phyloP scores from a whole-genome alignment of 148 eudicot species.

The Selenicereus undatus region DNA sequence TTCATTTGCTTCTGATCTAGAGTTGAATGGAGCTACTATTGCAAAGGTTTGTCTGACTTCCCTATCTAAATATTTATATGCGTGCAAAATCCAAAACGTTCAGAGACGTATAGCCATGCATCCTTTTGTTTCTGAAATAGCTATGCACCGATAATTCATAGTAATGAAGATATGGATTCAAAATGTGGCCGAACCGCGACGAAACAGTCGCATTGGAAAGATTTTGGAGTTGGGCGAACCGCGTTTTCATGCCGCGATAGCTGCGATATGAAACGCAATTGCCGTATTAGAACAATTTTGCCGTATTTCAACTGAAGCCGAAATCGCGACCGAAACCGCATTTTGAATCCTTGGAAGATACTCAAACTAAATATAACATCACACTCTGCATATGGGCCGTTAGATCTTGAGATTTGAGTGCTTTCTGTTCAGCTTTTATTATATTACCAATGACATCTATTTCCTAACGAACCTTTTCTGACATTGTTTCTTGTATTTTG shows the following conservation, averaged over 20 bases:
- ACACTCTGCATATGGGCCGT: background rate
- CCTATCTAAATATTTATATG: background rate
- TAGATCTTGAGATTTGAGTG: background rate
- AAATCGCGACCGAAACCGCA: too few species aligned
- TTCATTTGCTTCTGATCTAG: slow-evolving; percentile 39
- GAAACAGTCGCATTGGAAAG: too few species aligned
- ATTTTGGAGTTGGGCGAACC: too few species aligned
- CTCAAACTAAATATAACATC: background rate
- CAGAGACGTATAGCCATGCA: background rate
- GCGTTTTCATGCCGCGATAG: too few species aligned
- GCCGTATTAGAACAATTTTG: too few species aligned
- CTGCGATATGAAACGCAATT: too few species aligned
- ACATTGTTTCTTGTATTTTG: background rate
- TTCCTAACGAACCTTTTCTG: background rate
- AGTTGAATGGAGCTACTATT: slow-evolving; percentile 37
- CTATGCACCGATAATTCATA: background rate
- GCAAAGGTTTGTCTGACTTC: slow-evolving; percentile 49
- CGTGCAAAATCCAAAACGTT: background rate
- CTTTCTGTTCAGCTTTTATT: background rate
- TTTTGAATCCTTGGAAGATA: too few species aligned
- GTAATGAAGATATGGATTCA: too few species aligned
- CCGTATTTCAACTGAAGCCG: too few species aligned
- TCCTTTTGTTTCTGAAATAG: slow-evolving; percentile 3
- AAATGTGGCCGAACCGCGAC: too few species aligned
- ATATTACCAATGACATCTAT: background rate